These are phyloP conservation scores for Backusella sp. DNA, from an alignment of 192 early-diverging fungal species.

Conservation along the genomic window DNA sequence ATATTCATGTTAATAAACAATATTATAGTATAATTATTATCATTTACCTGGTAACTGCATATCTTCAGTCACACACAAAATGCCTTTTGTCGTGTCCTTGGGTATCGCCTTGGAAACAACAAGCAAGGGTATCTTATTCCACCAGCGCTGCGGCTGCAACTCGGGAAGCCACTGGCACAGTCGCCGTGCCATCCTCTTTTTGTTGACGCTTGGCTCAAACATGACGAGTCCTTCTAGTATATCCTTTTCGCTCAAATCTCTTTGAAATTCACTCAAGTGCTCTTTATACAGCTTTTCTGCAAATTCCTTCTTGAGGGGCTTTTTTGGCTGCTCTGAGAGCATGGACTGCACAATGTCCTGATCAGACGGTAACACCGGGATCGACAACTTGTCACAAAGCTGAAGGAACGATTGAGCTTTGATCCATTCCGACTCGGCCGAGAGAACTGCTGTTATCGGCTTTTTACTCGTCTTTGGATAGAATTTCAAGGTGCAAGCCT, in stretches of 20 bases:
- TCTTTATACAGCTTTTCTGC: conserved; percentile 18
- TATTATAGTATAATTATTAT: neutral
- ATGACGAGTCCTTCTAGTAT: conserved; percentile 18
- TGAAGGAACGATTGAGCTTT: conserved; percentile 16
- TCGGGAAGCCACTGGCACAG: conserved; percentile 16
- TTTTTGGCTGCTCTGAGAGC: neutral
- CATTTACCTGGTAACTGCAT: neutral
- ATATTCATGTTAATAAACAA: neutral
- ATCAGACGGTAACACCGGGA: conserved; percentile 11
- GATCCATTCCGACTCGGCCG: conserved; percentile 14
- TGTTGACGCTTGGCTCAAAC: conserved; percentile 17
- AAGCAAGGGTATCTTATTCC: conserved; percentile 26
- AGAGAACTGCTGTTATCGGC: neutral
- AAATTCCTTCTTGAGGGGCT: conserved; percentile 21
- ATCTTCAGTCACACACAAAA: neutral
- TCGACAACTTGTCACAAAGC: conserved; percentile 20
- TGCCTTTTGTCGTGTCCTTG: neutral
- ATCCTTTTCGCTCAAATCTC: neutral
- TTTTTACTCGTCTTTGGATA: conserved; percentile 6
- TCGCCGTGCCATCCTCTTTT: neutral
- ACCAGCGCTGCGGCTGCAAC: conserved; percentile 22
- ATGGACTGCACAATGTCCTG: conserved; percentile 5
- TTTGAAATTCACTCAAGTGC: neutral
- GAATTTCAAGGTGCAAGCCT: neutral
- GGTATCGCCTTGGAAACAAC: neutral